Base-by-base conservation (phyloP, 1,284 basidiomycete genomes). In the Mycosarcoma mackinlayi region DNA sequence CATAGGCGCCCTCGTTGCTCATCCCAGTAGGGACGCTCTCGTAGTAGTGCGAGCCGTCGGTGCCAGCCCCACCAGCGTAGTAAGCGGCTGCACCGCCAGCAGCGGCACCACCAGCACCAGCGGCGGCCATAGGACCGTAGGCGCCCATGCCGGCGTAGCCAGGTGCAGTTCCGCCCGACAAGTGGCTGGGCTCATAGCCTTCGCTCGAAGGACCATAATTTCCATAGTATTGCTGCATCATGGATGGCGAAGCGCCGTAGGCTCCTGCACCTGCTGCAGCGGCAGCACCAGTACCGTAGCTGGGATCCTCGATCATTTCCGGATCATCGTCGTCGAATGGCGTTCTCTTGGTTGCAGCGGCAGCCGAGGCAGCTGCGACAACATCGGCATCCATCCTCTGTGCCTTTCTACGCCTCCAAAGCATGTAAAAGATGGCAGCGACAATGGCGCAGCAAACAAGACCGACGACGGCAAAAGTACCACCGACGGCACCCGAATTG, bases 291-390 rank as follows among this genome's bases (percentile, higher is more conserved):
- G 60, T 58, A 23, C 68, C 76, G 46, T 76, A 78, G 61, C 48
- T 54, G 7, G 76, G 71, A n/a, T 74, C 59, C 30, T 78, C 76
- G 53, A 76, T 76, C 77, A 81, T 77, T 53, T 81, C 80, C 8
- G 80, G 79, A 49, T 82, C 80, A 40, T 82, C 80, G 39, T 81
- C 80, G 51, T 82, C 80, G 47, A 82, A 82, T 10, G 80, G 80
- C 19, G 79, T 81, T 21, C 80, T 58, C 37, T 65, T 78, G 23
- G 77, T 81, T 3, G 80, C 80, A 4, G 76, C 77, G 11, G 79
- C 80, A 23, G 80, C 80, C 3, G 78, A 77, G 24, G 80, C 79
- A 18, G 80, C 80, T 10, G 79, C 79, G 14, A 79, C 71, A 11
- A 82, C 79, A 42, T 82, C 80, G 33, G 78, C 78, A 49, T 82